These are phyloP conservation scores for Rhamnella rubrinervis DNA, from an alignment of 331 rosid genomes.

Conservation along the genomic window DNA sequence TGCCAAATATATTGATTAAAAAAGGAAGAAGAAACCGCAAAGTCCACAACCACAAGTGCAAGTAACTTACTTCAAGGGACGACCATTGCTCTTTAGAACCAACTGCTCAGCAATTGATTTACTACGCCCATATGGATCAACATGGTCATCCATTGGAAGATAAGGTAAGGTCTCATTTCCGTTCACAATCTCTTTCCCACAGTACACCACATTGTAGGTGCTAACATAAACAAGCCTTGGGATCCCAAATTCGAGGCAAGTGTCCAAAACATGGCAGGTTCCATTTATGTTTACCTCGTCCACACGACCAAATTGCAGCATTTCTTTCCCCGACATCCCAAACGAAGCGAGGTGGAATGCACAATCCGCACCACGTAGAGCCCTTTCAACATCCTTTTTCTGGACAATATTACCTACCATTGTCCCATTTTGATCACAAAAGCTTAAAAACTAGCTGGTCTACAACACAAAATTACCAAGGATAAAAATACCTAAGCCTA, in stretches of 20 bases:
- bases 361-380: conserved; percentile 63
- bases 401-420: conserved; percentile 55
- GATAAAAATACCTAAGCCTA: no score
- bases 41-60: neutral
- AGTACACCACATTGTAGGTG: conserved; percentile 83
- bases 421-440: neutral
- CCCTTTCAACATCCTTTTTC: conserved; percentile 69
- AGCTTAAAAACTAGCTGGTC: neutral
- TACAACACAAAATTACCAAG: no score
- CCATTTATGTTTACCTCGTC: conserved; percentile 84
- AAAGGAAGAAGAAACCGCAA: neutral
- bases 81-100: conserved; percentile 76
- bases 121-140: conserved; percentile 76
- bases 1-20: neutral
- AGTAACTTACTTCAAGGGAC: conserved; percentile 54
- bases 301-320: conserved; percentile 78
- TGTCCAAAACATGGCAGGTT: conserved; percentile 72
- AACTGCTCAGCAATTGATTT: conserved; percentile 94
- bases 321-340: conserved; percentile 92
- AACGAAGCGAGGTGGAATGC: conserved; percentile 89
- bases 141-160: conserved; percentile 72
- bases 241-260: conserved; percentile 63
- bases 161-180: conserved; percentile 80
- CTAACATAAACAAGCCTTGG: conserved; percentile 80
- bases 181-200: conserved; percentile 67